Percentiles rank a stretch among this genome's conserved stretches.
These are phyloP conservation scores for Strigomonas galati DNA, from an alignment of 208 protist genomes.

Conservation along the genomic window DNA sequence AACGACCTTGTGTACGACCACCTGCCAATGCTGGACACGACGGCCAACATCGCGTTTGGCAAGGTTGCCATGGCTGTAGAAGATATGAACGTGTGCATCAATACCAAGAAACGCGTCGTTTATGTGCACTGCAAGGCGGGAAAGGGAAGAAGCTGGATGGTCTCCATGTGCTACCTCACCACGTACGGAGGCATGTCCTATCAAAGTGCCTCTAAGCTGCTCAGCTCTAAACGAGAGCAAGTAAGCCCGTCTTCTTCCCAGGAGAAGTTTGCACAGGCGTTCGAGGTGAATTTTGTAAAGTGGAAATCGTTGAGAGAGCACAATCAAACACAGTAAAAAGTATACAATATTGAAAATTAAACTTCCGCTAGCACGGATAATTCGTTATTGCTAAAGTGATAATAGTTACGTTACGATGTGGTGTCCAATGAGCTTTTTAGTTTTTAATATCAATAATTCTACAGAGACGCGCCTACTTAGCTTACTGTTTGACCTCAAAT, in stretches of 20 bases:
- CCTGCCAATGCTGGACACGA: constrained; percentile 72
- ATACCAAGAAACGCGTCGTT: constrained; percentile 28
- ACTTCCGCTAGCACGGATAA: too few relatives aligned
- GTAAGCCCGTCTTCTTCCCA: constrained; percentile 69
- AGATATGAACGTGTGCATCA: constrained; percentile 53
- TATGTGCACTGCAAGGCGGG: constrained; percentile 92
- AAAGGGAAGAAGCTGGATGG: constrained; percentile 88
- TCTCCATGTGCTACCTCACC: constrained; percentile 84
- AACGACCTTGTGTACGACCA: constrained; percentile 48
- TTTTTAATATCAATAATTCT: too few relatives aligned
- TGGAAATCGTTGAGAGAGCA: constrained; percentile 29
- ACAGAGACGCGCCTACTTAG: too few relatives aligned
- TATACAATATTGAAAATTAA: too few relatives aligned
- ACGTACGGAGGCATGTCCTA: constrained; percentile 63
- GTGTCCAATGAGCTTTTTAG: too few relatives aligned
- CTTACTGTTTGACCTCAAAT: too few relatives aligned
- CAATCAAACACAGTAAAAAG: not conserved
- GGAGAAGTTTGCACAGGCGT: constrained; percentile 51
- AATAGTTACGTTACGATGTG: too few relatives aligned
- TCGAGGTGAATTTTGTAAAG: constrained; percentile 42
- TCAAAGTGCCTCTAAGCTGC: constrained; percentile 35
- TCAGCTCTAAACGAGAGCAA: constrained; percentile 48
- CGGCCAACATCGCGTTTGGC: constrained; percentile 44
- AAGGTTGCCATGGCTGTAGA: constrained; percentile 50
- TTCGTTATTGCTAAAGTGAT: too few relatives aligned